Evolutionary conservation across 805 yeast genomes (phyloP).

Genomic region (Maudiozyma pseudohumilis): DNA sequence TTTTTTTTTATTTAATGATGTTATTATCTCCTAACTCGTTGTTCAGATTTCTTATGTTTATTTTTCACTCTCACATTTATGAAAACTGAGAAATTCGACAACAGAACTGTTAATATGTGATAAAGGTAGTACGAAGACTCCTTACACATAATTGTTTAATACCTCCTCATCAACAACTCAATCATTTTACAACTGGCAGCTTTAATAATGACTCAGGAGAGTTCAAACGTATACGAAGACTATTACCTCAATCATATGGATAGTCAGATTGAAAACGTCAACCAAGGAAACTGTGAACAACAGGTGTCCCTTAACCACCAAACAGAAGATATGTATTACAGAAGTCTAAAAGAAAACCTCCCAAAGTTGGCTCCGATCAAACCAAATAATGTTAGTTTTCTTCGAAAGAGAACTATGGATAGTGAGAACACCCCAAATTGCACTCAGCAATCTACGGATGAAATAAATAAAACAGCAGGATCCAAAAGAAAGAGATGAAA

Average conservation of each 20-base stretch:
- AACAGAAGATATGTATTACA: slow-evolving; percentile 6
- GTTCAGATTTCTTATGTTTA: no score
- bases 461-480: no score
- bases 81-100: no score
- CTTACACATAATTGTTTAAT: no score
- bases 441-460: not conserved
- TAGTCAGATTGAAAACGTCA: not conserved
- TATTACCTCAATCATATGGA: slow-evolving; percentile 5
- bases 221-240: slow-evolving; percentile 8
- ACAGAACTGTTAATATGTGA: no score
- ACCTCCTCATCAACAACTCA: no score
- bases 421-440: not conserved
- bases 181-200: no score
- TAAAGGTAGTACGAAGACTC: no score
- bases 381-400: not conserved
- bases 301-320: not conserved
- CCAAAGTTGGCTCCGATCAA: slow-evolving; percentile 9
- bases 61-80: no score
- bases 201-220: slow-evolving; percentile 3
- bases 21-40: no score
- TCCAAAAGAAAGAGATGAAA: not conserved
- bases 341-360: slow-evolving; percentile 8
- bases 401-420: slow-evolving; percentile 4
- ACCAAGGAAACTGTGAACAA: not conserved
- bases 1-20: no score